Evolutionary conservation across 352 stramenopile species (phyloP).

Genomic region (Globisporangium lucens): DNA sequence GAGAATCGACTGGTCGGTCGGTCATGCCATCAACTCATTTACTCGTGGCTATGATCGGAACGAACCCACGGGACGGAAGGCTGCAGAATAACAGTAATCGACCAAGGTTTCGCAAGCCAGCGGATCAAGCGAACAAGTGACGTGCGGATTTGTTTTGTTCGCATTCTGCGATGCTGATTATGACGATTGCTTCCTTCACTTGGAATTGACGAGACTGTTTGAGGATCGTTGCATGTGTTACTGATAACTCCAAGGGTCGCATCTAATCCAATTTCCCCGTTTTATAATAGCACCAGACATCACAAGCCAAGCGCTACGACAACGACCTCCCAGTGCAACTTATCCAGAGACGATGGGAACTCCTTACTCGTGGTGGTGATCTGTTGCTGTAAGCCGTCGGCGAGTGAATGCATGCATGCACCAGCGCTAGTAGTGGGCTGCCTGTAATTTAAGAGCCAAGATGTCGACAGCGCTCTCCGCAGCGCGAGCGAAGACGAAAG

Average conservation of each 20-base stretch:
- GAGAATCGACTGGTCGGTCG: not conserved
- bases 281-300: not conserved
- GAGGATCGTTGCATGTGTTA: not conserved
- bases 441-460: not conserved
- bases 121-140: not conserved
- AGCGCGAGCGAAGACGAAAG: slow-evolving; percentile 59
- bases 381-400: not conserved
- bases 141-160: not conserved
- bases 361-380: not conserved
- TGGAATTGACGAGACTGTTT: not conserved
- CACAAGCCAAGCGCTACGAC: not conserved
- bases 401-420: not conserved
- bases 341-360: not conserved
- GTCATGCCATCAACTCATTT: not conserved
- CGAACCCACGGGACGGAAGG: not conserved
- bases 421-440: not conserved
- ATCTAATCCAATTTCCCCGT: not conserved
- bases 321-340: not conserved
- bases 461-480: slow-evolving; percentile 69
- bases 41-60: not conserved
- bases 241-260: not conserved
- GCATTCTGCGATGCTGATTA: not conserved
- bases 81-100: slow-evolving; percentile 4
- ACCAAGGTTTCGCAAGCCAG: not conserved
- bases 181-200: not conserved